Base-by-base conservation (phyloP, 2,329 filamentous ascomycete species). In the Alternaria alternata region DNA sequence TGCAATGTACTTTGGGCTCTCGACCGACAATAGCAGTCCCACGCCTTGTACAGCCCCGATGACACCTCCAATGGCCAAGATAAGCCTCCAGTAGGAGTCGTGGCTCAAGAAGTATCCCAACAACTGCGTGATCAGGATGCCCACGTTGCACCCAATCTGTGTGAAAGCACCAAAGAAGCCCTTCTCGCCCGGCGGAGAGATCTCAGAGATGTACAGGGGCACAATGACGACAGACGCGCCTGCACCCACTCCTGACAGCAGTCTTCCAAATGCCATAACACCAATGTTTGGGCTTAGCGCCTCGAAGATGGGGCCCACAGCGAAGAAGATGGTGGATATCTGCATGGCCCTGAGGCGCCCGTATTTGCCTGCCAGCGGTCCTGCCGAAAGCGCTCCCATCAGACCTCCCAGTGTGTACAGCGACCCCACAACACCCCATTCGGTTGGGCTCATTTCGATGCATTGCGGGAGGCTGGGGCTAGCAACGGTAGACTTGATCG, bases 221-320 rank as follows among this genome's bases (percentile, higher is more conserved):
- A 96, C 93, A 36, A 97, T 92, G 20, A 99, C 95, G 3, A 95
- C 94, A 1, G 93, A 88, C 3, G 93, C 92, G 22, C 95, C 95
- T 6, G 93, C 93, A 7, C 92, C 94, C 2, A 96, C 76, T 11
- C 95, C 95, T 8, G 91, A 90, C 14, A 98, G 75, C 22, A 97
- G 82, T 22, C 95, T 87, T 5, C 94, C 95, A 16, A 91, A 63
- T 0, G 87, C 86, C 79, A 99, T 83, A 30, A 91, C 75, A 3
- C 84, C 79, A 18, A 96, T 89, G 39, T 85, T 88, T 3, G 84
- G 81, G 0, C 94, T 87, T 7, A 94, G 72, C 0, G 93, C 89
- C 80, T 96, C 93, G 54, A 94, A 82, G 4, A 89, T 68, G 0
- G 94, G 92, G 0, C 94, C 95, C 22, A 91, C 51, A 1, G 91